A percentile compares a stretch with the other conserved stretches of the same genome.
phyloP scores from a whole-genome alignment of 1,139 yeast genomes.

The Nakaseomyces kungkrabaensis region DNA sequence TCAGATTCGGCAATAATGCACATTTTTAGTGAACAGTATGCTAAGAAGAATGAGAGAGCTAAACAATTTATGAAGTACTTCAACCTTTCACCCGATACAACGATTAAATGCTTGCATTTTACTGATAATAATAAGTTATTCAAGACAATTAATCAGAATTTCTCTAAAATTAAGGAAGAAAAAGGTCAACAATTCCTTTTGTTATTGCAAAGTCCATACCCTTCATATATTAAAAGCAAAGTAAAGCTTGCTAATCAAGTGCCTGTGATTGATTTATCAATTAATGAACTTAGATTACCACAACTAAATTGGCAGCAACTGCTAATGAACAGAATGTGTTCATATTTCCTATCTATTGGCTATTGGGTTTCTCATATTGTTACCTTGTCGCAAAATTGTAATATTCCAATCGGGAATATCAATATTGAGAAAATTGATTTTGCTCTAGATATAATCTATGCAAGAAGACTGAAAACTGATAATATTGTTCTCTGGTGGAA shows the following conservation, averaged over 20 bases:
- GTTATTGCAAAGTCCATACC: slow-evolving; percentile 64
- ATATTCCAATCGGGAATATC: slow-evolving; percentile 79
- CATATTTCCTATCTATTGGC: slow-evolving; percentile 65
- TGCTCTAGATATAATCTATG: slow-evolving; percentile 77
- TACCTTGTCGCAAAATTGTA: slow-evolving; percentile 58
- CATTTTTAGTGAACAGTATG: slow-evolving; percentile 45
- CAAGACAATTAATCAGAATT: slow-evolving; percentile 43
- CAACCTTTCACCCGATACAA: slow-evolving; percentile 41
- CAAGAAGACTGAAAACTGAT: slow-evolving; percentile 57
- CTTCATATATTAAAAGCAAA: slow-evolving; percentile 36
- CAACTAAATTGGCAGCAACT: slow-evolving; percentile 81
- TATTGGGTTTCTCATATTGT: slow-evolving; percentile 64
- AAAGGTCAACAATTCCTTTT: slow-evolving; percentile 58
- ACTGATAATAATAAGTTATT: slow-evolving; percentile 42
- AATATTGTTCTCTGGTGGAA: slow-evolving; percentile 93
- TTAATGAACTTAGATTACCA: slow-evolving; percentile 51
- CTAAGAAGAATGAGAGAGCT: slow-evolving; percentile 39
- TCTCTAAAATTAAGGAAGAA: slow-evolving; percentile 55
- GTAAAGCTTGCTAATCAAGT: slow-evolving; percentile 43
- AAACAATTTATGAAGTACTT: slow-evolving; percentile 38
- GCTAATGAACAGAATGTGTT: slow-evolving; percentile 56
- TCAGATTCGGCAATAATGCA: slow-evolving; percentile 24
- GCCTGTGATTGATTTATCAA: slow-evolving; percentile 56
- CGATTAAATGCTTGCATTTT: slow-evolving; percentile 44
- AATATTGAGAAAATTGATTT: slow-evolving; percentile 67